phyloP scores from a whole-genome alignment of 2,329 filamentous ascomycete genomes.

The Monascus ruber region DNA sequence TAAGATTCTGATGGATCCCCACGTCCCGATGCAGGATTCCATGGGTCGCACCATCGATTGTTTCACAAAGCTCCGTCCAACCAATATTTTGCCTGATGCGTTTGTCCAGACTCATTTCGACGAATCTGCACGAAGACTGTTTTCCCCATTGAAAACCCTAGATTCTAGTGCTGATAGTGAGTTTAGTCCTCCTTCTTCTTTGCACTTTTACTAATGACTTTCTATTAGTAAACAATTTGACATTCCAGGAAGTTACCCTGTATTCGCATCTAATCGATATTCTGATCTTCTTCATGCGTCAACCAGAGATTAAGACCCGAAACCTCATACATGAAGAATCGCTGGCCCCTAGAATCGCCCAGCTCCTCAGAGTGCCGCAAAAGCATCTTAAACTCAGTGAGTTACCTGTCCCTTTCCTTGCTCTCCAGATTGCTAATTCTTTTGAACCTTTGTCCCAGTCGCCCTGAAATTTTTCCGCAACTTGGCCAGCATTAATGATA shows the following conservation, averaged over 20 bases:
- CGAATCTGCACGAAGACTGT: constrained; percentile 70
- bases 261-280: constrained; percentile 88
- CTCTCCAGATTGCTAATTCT: background rate
- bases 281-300: constrained; percentile 83
- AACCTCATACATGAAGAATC: constrained; percentile 75
- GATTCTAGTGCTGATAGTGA: constrained; percentile 49
- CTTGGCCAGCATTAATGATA: constrained; percentile 73
- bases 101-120: constrained; percentile 89
- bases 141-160: constrained; percentile 73
- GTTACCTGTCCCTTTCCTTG: constrained; percentile 18
- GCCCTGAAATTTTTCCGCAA: constrained; percentile 90
- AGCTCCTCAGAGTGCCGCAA: constrained; percentile 70
- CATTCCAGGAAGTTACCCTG: constrained; percentile 75
- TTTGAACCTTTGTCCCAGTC: constrained; percentile 37
- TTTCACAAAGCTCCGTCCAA: constrained; percentile 49
- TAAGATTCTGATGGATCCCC: constrained; percentile 77
- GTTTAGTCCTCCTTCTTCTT: constrained; percentile 11
- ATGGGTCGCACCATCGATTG: constrained; percentile 55
- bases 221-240: constrained; percentile 53
- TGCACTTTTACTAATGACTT: constrained; percentile 1
- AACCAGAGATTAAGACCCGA: constrained; percentile 77
- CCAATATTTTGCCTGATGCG: constrained; percentile 66
- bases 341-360: constrained; percentile 65
- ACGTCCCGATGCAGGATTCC: constrained; percentile 47
- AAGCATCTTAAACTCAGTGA: constrained; percentile 85